Evolutionary conservation across 768 basidiomycete species (phyloP).

Genomic region (Macrolepiota fuliginosa): DNA sequence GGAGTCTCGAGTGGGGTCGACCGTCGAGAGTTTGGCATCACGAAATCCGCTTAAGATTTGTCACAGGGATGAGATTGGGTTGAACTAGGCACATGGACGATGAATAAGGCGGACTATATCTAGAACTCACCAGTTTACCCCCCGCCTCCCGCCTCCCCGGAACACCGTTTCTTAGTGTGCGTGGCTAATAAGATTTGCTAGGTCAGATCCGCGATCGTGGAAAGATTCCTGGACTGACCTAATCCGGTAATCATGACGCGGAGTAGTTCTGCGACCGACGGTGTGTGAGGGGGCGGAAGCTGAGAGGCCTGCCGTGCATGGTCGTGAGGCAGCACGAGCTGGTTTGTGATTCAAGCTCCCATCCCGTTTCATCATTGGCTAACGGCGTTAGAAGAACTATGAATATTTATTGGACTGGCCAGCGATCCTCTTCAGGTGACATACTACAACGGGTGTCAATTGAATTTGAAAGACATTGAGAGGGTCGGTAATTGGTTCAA

Average conservation of each 20-base stretch:
- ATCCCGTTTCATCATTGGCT: background rate
- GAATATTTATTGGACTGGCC: background rate
- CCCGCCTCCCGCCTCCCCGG: background rate
- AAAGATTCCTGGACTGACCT: background rate
- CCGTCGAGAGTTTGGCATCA: background rate
- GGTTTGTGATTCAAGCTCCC: background rate
- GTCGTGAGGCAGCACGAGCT: background rate
- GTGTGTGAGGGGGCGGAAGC: background rate
- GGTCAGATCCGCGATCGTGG: background rate
- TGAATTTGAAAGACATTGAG: background rate
- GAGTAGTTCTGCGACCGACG: constrained; percentile 7
- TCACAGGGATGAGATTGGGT: background rate
- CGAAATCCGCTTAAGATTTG: background rate
- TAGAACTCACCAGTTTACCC: background rate
- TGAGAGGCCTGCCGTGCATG: background rate
- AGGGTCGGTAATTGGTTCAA: background rate
- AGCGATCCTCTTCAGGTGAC: background rate
- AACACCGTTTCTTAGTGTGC: background rate
- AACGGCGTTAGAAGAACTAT: background rate
- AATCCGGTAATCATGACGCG: background rate
- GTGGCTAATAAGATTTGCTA: background rate
- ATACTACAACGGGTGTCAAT: background rate
- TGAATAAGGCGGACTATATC: background rate
- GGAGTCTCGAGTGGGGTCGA: background rate
- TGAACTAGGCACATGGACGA: background rate